These are phyloP conservation scores for Boletellus sp. DNA, from an alignment of 1,284 basidiomycete species.

Conservation along the genomic window DNA sequence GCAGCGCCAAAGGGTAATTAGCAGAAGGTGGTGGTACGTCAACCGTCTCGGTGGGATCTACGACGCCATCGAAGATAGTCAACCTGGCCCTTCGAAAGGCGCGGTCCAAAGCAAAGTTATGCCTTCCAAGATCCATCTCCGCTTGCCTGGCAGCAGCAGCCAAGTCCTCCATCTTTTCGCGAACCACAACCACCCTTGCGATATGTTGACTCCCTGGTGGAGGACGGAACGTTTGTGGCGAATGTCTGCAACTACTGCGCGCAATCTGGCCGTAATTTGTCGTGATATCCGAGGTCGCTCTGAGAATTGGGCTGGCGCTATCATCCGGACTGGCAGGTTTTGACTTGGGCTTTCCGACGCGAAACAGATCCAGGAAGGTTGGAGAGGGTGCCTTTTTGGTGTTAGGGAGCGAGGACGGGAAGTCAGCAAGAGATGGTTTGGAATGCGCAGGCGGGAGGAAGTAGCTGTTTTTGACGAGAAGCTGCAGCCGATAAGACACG, in stretches of 20 bases:
- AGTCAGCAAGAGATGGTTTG: constrained; percentile 65
- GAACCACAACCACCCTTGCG: constrained; percentile 70
- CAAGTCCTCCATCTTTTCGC: constrained; percentile 72
- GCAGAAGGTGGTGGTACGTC: constrained; percentile 65
- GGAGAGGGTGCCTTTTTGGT: constrained; percentile 47
- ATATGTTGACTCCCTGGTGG: constrained; percentile 35
- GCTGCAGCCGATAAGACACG: constrained; percentile 73
- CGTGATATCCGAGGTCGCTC: constrained; percentile 62
- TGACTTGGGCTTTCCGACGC: constrained; percentile 59
- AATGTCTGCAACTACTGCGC: constrained; percentile 39
- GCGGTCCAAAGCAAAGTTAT: constrained; percentile 37
- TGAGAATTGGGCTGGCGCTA: constrained; percentile 44
- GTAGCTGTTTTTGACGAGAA: constrained; percentile 80
- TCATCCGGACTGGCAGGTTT: constrained; percentile 57
- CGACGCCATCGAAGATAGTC: constrained; percentile 47
- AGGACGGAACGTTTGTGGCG: constrained; percentile 39
- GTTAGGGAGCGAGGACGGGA: constrained; percentile 40
- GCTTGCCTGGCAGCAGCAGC: constrained; percentile 64
- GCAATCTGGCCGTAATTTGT: constrained; percentile 40
- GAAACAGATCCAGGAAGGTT: constrained; percentile 67
- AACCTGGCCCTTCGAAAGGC: constrained; percentile 25
- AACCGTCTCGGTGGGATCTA: constrained; percentile 79
- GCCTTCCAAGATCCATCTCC: constrained; percentile 62
- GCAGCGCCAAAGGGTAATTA: constrained; percentile 67
- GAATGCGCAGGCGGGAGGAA: constrained; percentile 80